Evolutionary conservation across 108 stramenopile genomes (phyloP), one percentile per base, ranked within the genome.

Genomic region (Ochromonas danica): DNA sequence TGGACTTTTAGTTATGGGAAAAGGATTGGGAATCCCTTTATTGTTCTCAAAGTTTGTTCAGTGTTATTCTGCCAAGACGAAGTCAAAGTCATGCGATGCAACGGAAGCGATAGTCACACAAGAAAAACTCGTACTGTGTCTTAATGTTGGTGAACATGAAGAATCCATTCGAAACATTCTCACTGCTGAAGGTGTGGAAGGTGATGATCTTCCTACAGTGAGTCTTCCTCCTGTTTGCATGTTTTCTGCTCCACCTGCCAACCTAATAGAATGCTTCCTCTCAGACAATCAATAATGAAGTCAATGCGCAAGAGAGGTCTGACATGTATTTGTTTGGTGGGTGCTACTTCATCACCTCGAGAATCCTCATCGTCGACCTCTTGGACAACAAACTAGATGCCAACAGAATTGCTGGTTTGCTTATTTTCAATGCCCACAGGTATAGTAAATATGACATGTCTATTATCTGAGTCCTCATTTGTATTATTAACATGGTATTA

Each of bases 331-430:
- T 63, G 2, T 43, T 81, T 0, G 92, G 92, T 6, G 92, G 92
- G 0, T 79, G 88, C 0, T 92, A 90, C 62, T 77, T 95, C 61
- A 91, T 97, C 14, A 97, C 98, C 1, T 91, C 90, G 60, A 92
- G 98, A 0, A 97, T 99, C 61, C 84, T 97, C 36, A 94, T 99
- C 84, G 94, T 97, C 3, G 98, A 99, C 79, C 85, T 99, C 38
- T 84, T 99, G 35, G 93, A 86, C 71, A 84, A 90, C 14, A 90
- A 81, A n/a, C 81, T 92, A 0, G 79, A 81, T 22, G 51, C 92
- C 42, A 86, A 78, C 1, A 86, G 90, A 39, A 91, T 97, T 41
- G 91, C 90, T 40, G 98, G 96, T 6, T 84, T 99, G 72, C 61
- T 97, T 70, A 93, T 97, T 36, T 91, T 91, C 27, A 92, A 95